phyloP scores from a whole-genome alignment of 768 basidiomycete genomes.

The Nevesoporus exiguus region DNA sequence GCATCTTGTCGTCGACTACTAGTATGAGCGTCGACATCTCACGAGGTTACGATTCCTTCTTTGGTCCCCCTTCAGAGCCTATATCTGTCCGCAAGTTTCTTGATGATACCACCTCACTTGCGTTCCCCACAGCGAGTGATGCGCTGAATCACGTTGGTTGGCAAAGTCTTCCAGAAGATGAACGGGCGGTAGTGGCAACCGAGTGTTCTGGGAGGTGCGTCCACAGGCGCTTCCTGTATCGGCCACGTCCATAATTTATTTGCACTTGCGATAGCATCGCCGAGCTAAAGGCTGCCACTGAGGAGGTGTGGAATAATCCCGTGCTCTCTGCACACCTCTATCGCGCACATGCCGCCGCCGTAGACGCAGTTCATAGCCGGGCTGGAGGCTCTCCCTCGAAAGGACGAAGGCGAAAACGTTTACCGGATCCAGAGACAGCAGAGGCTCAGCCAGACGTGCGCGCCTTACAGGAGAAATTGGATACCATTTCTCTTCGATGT shows the following conservation, averaged over 20 bases:
- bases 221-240: background rate
- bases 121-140: slow-evolving; percentile 8
- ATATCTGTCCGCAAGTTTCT: slow-evolving; percentile 49
- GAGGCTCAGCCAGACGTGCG: slow-evolving; percentile 45
- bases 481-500: slow-evolving; percentile 48
- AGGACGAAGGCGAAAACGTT: slow-evolving; percentile 37
- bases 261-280: slow-evolving; percentile 42
- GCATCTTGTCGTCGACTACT: too few species aligned
- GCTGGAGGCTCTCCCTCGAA: slow-evolving; percentile 28
- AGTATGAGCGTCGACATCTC: slow-evolving; percentile 24
- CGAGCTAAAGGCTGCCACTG: slow-evolving; percentile 45
- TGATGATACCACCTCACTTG: slow-evolving; percentile 26
- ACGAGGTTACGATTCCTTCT: slow-evolving; percentile 46
- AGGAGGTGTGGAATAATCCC: slow-evolving; percentile 52
- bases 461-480: slow-evolving; percentile 49
- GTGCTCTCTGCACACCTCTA: slow-evolving; percentile 53
- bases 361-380: slow-evolving; percentile 36
- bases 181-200: slow-evolving; percentile 31
- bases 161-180: slow-evolving; percentile 24
- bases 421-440: slow-evolving; percentile 14
- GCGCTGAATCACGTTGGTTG: slow-evolving; percentile 19
- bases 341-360: slow-evolving; percentile 48
- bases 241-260: background rate
- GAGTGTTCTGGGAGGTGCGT: slow-evolving; percentile 42
- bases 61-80: slow-evolving; percentile 61